Evolutionary conservation across 2,329 filamentous ascomycete species (phyloP), one percentile per base, ranked within the genome.

Genomic region (Aspergillus pseudoviridinutans): DNA sequence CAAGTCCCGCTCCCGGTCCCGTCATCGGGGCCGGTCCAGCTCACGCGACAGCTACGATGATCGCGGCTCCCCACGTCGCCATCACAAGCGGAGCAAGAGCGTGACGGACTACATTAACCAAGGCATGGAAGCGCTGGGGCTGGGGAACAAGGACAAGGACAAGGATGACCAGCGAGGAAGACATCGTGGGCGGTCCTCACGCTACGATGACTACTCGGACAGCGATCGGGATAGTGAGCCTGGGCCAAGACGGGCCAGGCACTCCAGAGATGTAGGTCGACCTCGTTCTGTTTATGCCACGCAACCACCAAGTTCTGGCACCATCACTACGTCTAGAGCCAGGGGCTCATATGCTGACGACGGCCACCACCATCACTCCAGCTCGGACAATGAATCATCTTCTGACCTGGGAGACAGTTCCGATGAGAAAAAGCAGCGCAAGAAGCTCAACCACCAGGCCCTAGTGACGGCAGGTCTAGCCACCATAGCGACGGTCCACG

Each of bases 401-500:
- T 79, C 77, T 76, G 76, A 78, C 74, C 76, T 82, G 60, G 82
- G 82, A 56, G 82, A 80, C 61, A 84, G 82, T 70, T 81, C 80
- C 66, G 85, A 86, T 68, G 85, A 89, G 76, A 84, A 87, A 68
- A 79, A 82, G 63, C 76, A 79, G 67, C 78, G 80, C 54, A 88
- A 86, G 74, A 87, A 87, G 69, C 80, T 87, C 77, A 80, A 80
- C 77, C 82, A 84, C 72, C 87, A 87, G 74, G 84, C 87, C 78
- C 72, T 87, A 67, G 70, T 88, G 61, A 87, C 85, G 63, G 83
- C 85, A 55, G 85, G 86, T 61, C 76, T 89, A 58, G 86, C 87
- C 54, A 86, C 84, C 57, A 82, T 89, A 58, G 87, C 87, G 41
- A 88, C 86, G 28, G 87, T 89, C 61, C 86, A 89, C 73, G 86